These are phyloP conservation scores for Mycena belliarum DNA, from an alignment of 768 basidiomycete genomes.

Conservation along the genomic window DNA sequence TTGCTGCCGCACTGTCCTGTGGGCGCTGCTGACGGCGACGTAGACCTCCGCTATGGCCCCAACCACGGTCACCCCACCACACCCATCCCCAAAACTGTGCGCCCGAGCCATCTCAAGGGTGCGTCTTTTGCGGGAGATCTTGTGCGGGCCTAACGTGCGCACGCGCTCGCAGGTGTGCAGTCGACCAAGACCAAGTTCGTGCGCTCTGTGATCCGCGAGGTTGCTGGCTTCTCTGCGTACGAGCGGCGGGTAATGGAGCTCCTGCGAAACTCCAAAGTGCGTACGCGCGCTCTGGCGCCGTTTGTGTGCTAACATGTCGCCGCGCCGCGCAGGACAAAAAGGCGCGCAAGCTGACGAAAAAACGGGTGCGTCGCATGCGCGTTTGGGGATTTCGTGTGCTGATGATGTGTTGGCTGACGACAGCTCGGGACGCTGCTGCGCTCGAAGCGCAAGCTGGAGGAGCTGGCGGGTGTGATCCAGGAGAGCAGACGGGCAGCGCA, in stretches of 20 bases:
- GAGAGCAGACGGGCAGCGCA: constrained; percentile 80
- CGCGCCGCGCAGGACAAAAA: constrained; percentile 82
- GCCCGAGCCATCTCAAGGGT: constrained; percentile 93
- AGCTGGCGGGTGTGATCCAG: constrained; percentile 88
- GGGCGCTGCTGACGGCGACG: constrained; percentile 1
- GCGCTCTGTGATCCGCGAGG: constrained; percentile 91
- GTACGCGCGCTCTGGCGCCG: too few species aligned
- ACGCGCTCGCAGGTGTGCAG: constrained; percentile 39
- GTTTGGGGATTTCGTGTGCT: too few species aligned
- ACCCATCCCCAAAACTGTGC: constrained; percentile 67
- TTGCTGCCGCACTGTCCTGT: neutral
- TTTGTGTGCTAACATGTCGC: neutral
- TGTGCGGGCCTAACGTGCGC: neutral
- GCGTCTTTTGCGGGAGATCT: neutral
- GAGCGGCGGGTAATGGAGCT: constrained; percentile 98
- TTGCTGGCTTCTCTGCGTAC: constrained; percentile 96
- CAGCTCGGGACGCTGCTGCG: constrained; percentile 97
- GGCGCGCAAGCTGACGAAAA: constrained; percentile 98
- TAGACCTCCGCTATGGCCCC: constrained; percentile 82
- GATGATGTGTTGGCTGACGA: neutral
- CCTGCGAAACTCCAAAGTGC: constrained; percentile 94
- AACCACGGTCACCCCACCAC: constrained; percentile 93
- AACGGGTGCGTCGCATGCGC: constrained; percentile 69
- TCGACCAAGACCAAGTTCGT: constrained; percentile 93
- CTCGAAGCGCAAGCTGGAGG: constrained; percentile 98